Evolutionary conservation across 169 alveolate genomes (phyloP).

Genomic region (Plasmodium cynomolgi): DNA sequence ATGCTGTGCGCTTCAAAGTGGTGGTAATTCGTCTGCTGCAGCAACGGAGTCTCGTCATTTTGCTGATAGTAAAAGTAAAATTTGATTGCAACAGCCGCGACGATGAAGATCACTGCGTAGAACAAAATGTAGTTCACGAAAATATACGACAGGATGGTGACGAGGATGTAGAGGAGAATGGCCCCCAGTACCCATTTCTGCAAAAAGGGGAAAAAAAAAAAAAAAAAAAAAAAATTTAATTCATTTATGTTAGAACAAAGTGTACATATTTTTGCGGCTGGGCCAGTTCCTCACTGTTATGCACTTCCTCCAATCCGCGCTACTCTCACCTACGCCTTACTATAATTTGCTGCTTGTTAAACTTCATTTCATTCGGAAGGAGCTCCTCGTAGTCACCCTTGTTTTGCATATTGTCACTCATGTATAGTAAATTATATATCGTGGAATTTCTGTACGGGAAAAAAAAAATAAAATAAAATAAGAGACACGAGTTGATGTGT

Average conservation of each 20-base stretch:
- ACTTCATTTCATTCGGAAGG: constrained; percentile 22
- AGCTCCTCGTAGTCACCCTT: constrained; percentile 41
- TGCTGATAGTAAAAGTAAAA: constrained; percentile 30
- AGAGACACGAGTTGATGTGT: not conserved
- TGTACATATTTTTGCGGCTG: not conserved
- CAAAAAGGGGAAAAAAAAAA: constrained; percentile 43
- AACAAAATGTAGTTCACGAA: constrained; percentile 61
- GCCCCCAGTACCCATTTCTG: constrained; percentile 60
- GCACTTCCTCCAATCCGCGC: not conserved
- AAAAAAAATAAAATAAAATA: not conserved
- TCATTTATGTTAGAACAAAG: not conserved
- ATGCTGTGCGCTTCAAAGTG: constrained; percentile 49
- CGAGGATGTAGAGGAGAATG: constrained; percentile 18
- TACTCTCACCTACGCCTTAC: constrained; percentile 15
- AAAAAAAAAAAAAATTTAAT: not conserved
- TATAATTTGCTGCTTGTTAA: constrained; percentile 45
- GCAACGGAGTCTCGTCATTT: constrained; percentile 6
- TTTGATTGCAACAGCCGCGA: constrained; percentile 5
- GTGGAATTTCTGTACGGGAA: constrained; percentile 23
- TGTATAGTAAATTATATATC: constrained; percentile 43
- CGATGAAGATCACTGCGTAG: constrained; percentile 30
- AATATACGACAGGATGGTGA: constrained; percentile 47
- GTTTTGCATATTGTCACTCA: constrained; percentile 72
- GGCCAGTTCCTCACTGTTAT: not conserved
- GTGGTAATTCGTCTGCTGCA: constrained; percentile 45